A percentile compares a stretch with the other conserved stretches of the same genome.
These are phyloP conservation scores for Scheffersomyces segobiensis DNA, from an alignment of 1,139 yeast genomes.

Conservation along the genomic window DNA sequence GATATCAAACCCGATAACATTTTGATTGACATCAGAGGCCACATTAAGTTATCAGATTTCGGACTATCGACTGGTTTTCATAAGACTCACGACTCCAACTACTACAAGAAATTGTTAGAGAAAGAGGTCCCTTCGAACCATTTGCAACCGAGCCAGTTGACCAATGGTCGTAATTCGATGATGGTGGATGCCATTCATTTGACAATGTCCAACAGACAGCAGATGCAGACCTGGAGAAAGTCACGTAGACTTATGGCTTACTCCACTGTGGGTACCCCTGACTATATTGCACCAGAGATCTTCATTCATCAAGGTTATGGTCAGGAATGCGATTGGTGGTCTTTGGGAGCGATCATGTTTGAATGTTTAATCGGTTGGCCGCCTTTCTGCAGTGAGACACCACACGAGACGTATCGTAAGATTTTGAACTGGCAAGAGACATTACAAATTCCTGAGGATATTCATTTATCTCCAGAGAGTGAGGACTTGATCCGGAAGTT, in stretches of 20 bases:
- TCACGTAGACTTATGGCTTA: conserved; percentile 96
- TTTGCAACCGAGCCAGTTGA: conserved; percentile 25
- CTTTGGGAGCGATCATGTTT: conserved; percentile 97
- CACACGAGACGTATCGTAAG: conserved; percentile 96
- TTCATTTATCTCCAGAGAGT: conserved; percentile 89
- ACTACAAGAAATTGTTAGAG: conserved; percentile 70
- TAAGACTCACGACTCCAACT: conserved; percentile 79
- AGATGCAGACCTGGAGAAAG: conserved; percentile 98
- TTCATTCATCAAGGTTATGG: conserved; percentile 97
- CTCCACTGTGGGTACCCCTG: conserved; percentile 98
- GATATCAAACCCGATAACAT: conserved; percentile 81
- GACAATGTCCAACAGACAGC: conserved; percentile 95
- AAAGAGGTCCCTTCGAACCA: conserved; percentile 46
- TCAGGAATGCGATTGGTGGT: conserved; percentile 99
- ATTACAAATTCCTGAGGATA: conserved; percentile 90
- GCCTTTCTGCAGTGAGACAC: conserved; percentile 97
- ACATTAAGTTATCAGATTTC: conserved; percentile 75
- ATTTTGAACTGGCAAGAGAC: conserved; percentile 95
- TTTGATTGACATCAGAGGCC: conserved; percentile 77
- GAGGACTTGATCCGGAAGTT: conserved; percentile 87
- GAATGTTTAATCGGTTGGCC: conserved; percentile 99
- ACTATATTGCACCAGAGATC: conserved; percentile 97
- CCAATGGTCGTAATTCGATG: conserved; percentile 65
- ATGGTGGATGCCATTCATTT: conserved; percentile 93
- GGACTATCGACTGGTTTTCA: conserved; percentile 87